Percentiles rank a stretch among this genome's conserved stretches.
These are phyloP conservation scores for Fusarium heterosporum DNA, from an alignment of 2,329 filamentous ascomycete genomes.

Conservation along the genomic window DNA sequence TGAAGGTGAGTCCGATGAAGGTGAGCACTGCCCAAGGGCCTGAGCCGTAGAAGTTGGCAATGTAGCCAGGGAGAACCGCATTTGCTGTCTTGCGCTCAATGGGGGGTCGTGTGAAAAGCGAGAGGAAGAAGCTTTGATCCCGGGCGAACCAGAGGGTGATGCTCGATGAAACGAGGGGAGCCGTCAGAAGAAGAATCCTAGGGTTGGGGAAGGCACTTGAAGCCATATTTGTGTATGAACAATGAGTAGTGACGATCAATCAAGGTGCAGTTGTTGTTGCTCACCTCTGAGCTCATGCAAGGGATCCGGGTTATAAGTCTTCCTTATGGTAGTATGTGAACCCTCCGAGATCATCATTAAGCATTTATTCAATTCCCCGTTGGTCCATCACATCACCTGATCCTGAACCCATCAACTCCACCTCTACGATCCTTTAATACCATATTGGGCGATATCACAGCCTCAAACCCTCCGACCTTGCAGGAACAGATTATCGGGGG, in stretches of 20 bases:
- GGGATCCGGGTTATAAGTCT: not conserved
- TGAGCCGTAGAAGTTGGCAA: conserved; percentile 54
- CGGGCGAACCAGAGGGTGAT: conserved; percentile 59
- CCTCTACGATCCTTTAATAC: conserved; percentile 11
- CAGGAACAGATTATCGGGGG: conserved; percentile 4
- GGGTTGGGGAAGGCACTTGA: conserved; percentile 54
- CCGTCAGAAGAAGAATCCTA: conserved; percentile 54
- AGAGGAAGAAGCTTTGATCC: conserved; percentile 59
- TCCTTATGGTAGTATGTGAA: conserved; percentile 18
- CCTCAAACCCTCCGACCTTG: conserved; percentile 32
- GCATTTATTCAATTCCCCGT: not conserved
- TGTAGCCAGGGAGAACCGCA: conserved; percentile 58
- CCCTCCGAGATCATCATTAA: conserved; percentile 23
- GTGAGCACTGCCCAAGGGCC: conserved; percentile 51
- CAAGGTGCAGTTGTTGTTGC: not conserved
- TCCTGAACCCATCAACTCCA: conserved; percentile 5
- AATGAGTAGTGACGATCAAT: not conserved
- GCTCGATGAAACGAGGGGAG: conserved; percentile 61
- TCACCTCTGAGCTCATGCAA: not conserved
- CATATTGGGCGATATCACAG: not conserved
- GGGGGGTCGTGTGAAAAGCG: conserved; percentile 50
- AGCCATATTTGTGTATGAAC: conserved; percentile 49
- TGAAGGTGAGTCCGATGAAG: conserved; percentile 52
- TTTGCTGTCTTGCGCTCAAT: conserved; percentile 49
- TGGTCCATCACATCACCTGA: conserved; percentile 6